phyloP scores from a whole-genome alignment of 176 grass and related monocot species.

The Eragrostis nindensis region DNA sequence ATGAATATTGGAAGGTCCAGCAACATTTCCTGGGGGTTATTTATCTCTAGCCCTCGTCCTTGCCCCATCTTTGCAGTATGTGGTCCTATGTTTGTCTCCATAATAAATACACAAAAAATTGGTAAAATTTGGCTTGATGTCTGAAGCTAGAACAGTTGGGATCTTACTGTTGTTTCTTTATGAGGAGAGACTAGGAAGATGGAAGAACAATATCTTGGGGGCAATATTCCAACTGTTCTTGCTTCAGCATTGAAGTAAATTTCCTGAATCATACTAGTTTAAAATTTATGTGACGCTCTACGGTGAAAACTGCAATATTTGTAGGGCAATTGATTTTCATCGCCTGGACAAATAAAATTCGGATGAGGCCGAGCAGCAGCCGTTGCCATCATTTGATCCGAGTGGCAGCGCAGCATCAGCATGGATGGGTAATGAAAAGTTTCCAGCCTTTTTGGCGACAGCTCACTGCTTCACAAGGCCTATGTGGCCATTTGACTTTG shows the following conservation, averaged over 20 bases:
- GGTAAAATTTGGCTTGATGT: background rate
- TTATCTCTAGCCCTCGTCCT: conserved; percentile 34
- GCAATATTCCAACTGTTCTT: background rate
- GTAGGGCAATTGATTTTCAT: background rate
- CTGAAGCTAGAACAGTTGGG: conserved; percentile 20
- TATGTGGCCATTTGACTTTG: conserved; percentile 52
- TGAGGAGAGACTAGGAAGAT: background rate
- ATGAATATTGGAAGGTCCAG: conserved; percentile 40
- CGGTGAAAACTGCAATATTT: background rate
- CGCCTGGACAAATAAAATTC: background rate
- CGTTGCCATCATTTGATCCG: conserved; percentile 18
- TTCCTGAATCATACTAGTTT: background rate
- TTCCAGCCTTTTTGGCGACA: conserved; percentile 38
- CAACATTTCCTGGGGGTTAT: conserved; percentile 15
- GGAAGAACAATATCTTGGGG: background rate
- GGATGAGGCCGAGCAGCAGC: conserved; percentile 12
- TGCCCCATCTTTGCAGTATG: conserved; percentile 31
- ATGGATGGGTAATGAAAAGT: conserved; percentile 27
- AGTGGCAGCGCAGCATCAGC: conserved; percentile 29
- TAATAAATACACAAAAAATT: conserved; percentile 13
- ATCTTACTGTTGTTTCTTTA: background rate
- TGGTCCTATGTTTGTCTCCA: conserved; percentile 38
- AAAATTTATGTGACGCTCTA: background rate
- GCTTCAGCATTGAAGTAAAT: background rate
- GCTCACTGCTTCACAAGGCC: conserved; percentile 47